Base-by-base conservation (phyloP, 148 eudicot genomes). In the Dianthus caryophyllus region DNA sequence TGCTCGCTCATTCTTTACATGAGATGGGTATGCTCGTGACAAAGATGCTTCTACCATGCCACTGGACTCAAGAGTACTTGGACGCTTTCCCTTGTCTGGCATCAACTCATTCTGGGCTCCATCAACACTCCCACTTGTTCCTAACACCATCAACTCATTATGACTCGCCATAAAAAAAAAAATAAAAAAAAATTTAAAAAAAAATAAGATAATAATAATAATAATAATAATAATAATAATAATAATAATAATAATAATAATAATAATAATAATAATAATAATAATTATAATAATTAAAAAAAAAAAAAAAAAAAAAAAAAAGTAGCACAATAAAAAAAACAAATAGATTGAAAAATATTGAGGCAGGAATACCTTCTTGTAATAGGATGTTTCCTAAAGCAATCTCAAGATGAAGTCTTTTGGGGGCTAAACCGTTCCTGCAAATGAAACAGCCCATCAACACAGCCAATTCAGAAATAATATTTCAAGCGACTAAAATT, bases 391-490 rank as follows among this genome's bases (percentile, higher is more conserved):
- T 84, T 69, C 97, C 97, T 66, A 94, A 90, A 39, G 99, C 99
- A 78, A 87, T 83, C 65, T 94, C 97, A 72, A 94, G 96, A 81
- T 94, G 96, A 72, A 84, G 75, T 65, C 79, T 81, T 70, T 94
- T 90, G 11, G 99, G 99, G 84, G 80, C 76, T 78, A 90, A 52
- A 72, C 90, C 93, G 71, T 90, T 85, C 73, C 99, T 94, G 66
- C 41, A 79, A 20, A 69, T 20, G 64, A 52, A 68, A 60, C 22
- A 65, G 59, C n/a, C 54, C 25, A 54, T 77, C 24, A 51, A 26
- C 63, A 49, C 24, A 64, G 53, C 26, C 33, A 17, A 68, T 12
- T 24, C 58, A 38, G 12, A 52, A 22, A 68, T 13, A 53, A 36
- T 12, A 11, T 39, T 20, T 18, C 12, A 29, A 27, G 61, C n/a